phyloP scores from a whole-genome alignment of 306 rosid species.

The Medicago ruthenica region DNA sequence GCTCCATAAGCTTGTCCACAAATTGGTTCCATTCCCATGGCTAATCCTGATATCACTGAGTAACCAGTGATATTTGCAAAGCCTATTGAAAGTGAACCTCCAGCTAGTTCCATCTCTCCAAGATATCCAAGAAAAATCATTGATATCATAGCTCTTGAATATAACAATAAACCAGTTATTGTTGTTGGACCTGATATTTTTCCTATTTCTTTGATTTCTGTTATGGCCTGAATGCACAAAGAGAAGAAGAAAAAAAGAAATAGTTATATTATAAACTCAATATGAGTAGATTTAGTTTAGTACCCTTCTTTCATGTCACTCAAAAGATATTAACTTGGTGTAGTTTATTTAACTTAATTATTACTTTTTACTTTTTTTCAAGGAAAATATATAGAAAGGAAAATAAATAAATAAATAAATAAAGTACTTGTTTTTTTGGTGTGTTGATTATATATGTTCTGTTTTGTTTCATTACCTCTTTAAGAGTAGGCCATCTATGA shows the following conservation, averaged over 20 bases:
- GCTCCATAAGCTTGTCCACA: conserved; percentile 99
- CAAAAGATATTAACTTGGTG: conserved; percentile 13
- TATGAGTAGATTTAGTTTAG: background rate
- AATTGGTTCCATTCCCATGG: conserved; percentile 99
- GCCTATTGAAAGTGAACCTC: conserved; percentile 92
- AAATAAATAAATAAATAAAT: too few species aligned
- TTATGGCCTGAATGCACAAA: conserved; percentile 58
- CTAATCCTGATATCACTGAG: conserved; percentile 94
- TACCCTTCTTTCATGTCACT: conserved; percentile 32
- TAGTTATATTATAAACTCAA: background rate
- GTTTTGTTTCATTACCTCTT: conserved; percentile 64
- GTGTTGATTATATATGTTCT: background rate
- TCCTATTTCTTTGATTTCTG: conserved; percentile 86
- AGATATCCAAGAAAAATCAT: conserved; percentile 95
- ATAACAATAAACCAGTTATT: conserved; percentile 75
- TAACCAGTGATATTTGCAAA: conserved; percentile 99
- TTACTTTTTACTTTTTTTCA: background rate
- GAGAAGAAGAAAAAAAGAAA: conserved; percentile 4
- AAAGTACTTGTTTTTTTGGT: background rate
- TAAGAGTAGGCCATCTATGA: conserved; percentile 79
- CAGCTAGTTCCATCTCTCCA: conserved; percentile 94
- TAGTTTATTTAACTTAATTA: conserved; percentile 23
- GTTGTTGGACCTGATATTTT: conserved; percentile 84
- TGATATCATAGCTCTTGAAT: conserved; percentile 95
- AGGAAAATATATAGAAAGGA: background rate